phyloP scores from a whole-genome alignment of 1,139 yeast species.

The Kodamaea sp. region DNA sequence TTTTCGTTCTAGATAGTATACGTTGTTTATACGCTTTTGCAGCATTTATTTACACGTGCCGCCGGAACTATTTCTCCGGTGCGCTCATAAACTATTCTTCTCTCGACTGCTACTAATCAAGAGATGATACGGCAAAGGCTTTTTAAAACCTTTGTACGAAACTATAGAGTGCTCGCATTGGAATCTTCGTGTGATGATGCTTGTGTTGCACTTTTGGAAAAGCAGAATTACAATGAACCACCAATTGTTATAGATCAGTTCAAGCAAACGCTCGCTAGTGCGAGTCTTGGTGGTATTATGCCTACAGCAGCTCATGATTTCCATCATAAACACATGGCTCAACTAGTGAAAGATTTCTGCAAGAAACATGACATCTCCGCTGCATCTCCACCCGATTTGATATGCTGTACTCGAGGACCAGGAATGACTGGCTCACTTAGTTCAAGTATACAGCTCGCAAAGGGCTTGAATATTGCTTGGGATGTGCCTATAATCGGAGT shows the following conservation, averaged over 20 bases:
- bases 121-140: too few relatives aligned
- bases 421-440: slow-evolving; percentile 92
- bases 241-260: slow-evolving; percentile 58
- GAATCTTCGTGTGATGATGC: slow-evolving; percentile 97
- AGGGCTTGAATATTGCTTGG: slow-evolving; percentile 81
- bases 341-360: slow-evolving; percentile 27
- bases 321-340: slow-evolving; percentile 59
- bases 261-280: slow-evolving; percentile 66
- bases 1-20: too few relatives aligned
- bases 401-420: slow-evolving; percentile 94
- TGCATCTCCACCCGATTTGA: slow-evolving; percentile 56
- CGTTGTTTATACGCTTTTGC: too few relatives aligned
- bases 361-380: slow-evolving; percentile 22
- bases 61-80: too few relatives aligned
- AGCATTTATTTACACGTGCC: too few relatives aligned
- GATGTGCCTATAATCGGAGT: slow-evolving; percentile 78
- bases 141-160: not conserved
- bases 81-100: too few relatives aligned
- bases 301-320: slow-evolving; percentile 84
- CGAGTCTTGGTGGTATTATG: slow-evolving; percentile 73
- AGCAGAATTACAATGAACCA: slow-evolving; percentile 29
- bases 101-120: too few relatives aligned
- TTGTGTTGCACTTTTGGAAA: slow-evolving; percentile 73
- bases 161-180: slow-evolving; percentile 72
- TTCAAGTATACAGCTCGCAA: slow-evolving; percentile 79